phyloP scores from a whole-genome alignment of 306 rosid species.

The Prunus dulcis region DNA sequence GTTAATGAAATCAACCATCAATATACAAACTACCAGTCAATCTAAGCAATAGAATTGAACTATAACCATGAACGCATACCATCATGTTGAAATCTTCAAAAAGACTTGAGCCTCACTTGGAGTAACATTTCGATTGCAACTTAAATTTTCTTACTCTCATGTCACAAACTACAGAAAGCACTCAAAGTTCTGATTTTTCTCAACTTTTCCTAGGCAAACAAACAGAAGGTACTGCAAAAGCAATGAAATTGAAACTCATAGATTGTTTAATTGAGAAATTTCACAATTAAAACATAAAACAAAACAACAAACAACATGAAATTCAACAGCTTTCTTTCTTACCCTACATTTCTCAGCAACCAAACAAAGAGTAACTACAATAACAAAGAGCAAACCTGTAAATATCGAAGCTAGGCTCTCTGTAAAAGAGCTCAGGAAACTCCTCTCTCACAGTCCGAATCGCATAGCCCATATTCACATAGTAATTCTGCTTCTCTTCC shows the following conservation, averaged over 20 bases:
- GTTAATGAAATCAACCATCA: background rate
- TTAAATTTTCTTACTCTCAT: background rate
- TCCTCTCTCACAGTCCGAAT: conserved; percentile 79
- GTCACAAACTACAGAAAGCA: background rate
- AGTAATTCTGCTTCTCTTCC: conserved; percentile 69
- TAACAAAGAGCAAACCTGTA: conserved; percentile 47
- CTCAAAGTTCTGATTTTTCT: background rate
- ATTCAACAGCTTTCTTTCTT: background rate
- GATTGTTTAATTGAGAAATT: background rate
- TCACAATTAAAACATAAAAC: background rate
- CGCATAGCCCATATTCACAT: conserved; percentile 78
- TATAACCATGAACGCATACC: background rate
- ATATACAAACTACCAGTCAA: background rate
- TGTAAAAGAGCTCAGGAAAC: conserved; percentile 62
- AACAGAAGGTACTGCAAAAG: background rate
- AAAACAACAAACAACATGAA: background rate
- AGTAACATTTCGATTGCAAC: background rate
- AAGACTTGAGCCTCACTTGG: background rate
- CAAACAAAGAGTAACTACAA: background rate
- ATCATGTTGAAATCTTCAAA: background rate
- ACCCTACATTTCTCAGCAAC: background rate
- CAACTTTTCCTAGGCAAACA: background rate
- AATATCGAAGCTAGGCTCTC: conserved; percentile 66
- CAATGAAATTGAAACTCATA: background rate
- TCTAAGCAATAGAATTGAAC: background rate